Evolutionary conservation across 2,329 filamentous ascomycete genomes (phyloP).

Genomic region (Biscogniauxia sp.): DNA sequence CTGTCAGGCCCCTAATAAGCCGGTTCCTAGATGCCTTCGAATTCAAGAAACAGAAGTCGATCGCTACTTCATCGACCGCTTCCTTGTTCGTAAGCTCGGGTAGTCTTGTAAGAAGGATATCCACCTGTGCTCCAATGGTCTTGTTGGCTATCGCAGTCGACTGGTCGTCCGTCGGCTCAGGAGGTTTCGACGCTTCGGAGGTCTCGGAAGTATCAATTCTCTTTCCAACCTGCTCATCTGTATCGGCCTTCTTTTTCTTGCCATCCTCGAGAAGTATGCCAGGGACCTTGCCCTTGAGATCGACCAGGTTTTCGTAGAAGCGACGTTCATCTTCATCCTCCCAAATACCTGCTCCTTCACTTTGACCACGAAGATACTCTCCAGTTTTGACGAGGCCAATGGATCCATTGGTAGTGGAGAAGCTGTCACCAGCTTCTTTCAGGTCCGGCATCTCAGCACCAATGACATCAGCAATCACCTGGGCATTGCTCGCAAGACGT

Average conservation of each 20-base stretch:
- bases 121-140: constrained; percentile 94
- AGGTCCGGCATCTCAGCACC: constrained; percentile 92
- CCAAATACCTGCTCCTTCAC: constrained; percentile 93
- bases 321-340: constrained; percentile 96
- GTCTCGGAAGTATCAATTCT: constrained; percentile 59
- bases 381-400: constrained; percentile 94
- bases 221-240: constrained; percentile 79
- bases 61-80: constrained; percentile 82
- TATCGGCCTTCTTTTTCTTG: constrained; percentile 87
- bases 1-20: constrained; percentile 86
- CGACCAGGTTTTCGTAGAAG: constrained; percentile 96
- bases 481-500: constrained; percentile 83
- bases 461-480: constrained; percentile 83
- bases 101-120: constrained; percentile 81
- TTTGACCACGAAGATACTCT: constrained; percentile 86
- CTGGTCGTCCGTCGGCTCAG: constrained; percentile 67
- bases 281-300: constrained; percentile 93
- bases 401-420: constrained; percentile 65
- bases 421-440: constrained; percentile 73
- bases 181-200: constrained; percentile 47
- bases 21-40: constrained; percentile 97
- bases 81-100: constrained; percentile 92
- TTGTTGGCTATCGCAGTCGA: constrained; percentile 97
- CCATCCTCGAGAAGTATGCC: constrained; percentile 88
- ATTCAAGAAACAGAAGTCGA: constrained; percentile 97